phyloP scores from a whole-genome alignment of 352 stramenopile genomes.

The Globisporangium viniferum region DNA sequence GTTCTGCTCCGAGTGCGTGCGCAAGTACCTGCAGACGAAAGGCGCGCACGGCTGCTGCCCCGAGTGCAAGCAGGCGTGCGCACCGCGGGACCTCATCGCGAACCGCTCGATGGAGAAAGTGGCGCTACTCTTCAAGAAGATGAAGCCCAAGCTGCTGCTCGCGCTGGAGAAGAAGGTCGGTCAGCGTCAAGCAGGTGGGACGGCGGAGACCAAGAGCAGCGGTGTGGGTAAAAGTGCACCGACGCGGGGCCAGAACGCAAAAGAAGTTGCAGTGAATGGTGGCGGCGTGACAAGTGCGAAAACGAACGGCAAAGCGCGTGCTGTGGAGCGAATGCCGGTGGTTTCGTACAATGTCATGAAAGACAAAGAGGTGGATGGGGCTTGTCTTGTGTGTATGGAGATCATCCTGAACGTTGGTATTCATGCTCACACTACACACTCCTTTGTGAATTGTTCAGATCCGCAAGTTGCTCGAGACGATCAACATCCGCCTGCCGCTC shows the following conservation, averaged over 20 bases:
- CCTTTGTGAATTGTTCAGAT: slow-evolving; percentile 22
- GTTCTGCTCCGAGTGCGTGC: slow-evolving; percentile 84
- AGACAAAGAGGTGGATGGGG: slow-evolving; percentile 58
- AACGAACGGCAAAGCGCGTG: slow-evolving; percentile 10
- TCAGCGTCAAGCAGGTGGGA: background rate
- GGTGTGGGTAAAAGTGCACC: background rate
- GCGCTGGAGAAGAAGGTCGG: slow-evolving; percentile 24
- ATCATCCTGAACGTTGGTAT: background rate
- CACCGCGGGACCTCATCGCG: slow-evolving; percentile 51
- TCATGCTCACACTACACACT: background rate
- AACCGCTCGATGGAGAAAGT: slow-evolving; percentile 78
- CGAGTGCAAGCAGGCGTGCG: slow-evolving; percentile 73
- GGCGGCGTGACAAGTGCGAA: background rate
- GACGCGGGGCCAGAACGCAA: slow-evolving; percentile 2
- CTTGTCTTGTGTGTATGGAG: background rate
- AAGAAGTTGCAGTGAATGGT: background rate
- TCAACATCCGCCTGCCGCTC: slow-evolving; percentile 51
- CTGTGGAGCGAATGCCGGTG: slow-evolving; percentile 59
- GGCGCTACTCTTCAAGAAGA: slow-evolving; percentile 55
- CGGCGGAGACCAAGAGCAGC: slow-evolving; percentile 1
- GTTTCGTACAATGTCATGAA: slow-evolving; percentile 86
- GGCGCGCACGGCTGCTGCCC: slow-evolving; percentile 72
- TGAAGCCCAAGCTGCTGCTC: slow-evolving; percentile 66
- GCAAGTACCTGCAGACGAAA: slow-evolving; percentile 71
- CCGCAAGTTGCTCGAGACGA: slow-evolving; percentile 67